Evolutionary conservation across 768 basidiomycete genomes (phyloP).

Genomic region (Phanerochaete carnosa): DNA sequence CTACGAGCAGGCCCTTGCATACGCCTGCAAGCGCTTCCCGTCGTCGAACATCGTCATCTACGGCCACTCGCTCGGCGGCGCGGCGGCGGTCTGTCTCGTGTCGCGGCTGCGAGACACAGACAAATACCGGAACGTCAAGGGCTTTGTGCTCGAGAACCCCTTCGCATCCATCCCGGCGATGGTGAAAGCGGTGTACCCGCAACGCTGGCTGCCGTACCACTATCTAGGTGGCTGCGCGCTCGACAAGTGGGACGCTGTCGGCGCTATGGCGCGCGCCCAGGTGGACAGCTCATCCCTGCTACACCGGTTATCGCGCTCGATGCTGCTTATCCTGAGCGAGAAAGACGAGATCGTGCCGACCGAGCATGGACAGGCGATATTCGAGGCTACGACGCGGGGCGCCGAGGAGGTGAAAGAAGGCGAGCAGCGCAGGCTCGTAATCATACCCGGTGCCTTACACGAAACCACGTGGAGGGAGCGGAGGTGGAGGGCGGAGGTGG

Average conservation of each 20-base stretch:
- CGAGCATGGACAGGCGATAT: constrained; percentile 33
- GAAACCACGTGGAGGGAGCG: constrained; percentile 35
- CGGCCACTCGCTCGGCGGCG: constrained; percentile 49
- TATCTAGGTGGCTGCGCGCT: constrained; percentile 41
- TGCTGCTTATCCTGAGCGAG: constrained; percentile 38
- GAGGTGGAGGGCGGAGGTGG: constrained; percentile 27
- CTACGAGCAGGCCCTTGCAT: constrained; percentile 32
- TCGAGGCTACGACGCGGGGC: constrained; percentile 9
- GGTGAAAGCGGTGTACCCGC: constrained; percentile 45
- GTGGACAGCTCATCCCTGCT: constrained; percentile 9
- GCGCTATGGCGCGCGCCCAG: constrained; percentile 18
- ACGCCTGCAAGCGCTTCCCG: constrained; percentile 33
- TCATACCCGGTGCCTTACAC: constrained; percentile 33
- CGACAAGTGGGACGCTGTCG: constrained; percentile 45
- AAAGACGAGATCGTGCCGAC: constrained; percentile 46
- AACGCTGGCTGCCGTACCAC: constrained; percentile 47
- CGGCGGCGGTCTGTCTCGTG: constrained; percentile 39
- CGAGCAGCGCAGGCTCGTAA: constrained; percentile 16
- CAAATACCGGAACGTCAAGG: constrained; percentile 24
- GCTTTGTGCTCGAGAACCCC: constrained; percentile 48
- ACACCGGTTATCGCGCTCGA: constrained; percentile 17
- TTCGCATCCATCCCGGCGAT: constrained; percentile 45
- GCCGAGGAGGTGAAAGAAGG: background rate
- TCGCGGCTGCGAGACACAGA: constrained; percentile 11
- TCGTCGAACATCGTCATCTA: constrained; percentile 33